Evolutionary conservation across 2,329 filamentous ascomycete species (phyloP), one percentile per base, ranked within the genome.

Genomic region (Pseudogymnoascus sp.): DNA sequence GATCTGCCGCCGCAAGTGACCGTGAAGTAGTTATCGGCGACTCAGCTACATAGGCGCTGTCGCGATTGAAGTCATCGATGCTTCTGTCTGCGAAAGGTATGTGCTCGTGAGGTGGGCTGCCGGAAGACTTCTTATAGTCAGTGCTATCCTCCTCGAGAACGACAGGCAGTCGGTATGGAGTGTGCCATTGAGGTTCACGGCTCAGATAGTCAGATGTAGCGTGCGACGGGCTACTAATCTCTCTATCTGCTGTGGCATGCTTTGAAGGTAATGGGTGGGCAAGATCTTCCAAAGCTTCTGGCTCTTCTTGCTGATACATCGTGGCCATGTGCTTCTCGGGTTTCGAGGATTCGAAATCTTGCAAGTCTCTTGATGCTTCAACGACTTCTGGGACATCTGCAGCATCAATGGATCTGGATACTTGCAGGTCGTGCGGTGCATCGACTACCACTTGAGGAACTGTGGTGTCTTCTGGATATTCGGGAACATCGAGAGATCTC

Each of bases 11-110:
- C 23, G 59, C 38, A 33, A 37, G 28, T 14, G 28, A 47, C 21
- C 28, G 33, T 31, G 35, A 40, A 18, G 59, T 16, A 38, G 21
- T 73, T 40, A 75, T 74, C 12, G 81, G 77, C 2, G 81, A 80
- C 53, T 77, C 79, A 4, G 77, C 72, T 23, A 75, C 74, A 65
- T 82, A 77, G 0, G 78, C 80, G 65, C 80, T 82, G 67, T 84
- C 81, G 44, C 81, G 73, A 67, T 79, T 80, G 35, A 56, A 33
- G 35, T 70, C 63, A 12, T 80, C 77, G 6, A 73, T 60, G 21
- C 28, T 33, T 14, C 42, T 35, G 11, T 56, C 69, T 35, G 28
- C 50, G 10, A 56, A 35, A 56, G 50, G 16, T 33, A 56, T 56
- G 16, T 56, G 28, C 7, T 56, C 50, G 16, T 33, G 50, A 10